Conservation (phyloP, 257 asterid genomes). For the Ehretia macrophylla region DNA sequence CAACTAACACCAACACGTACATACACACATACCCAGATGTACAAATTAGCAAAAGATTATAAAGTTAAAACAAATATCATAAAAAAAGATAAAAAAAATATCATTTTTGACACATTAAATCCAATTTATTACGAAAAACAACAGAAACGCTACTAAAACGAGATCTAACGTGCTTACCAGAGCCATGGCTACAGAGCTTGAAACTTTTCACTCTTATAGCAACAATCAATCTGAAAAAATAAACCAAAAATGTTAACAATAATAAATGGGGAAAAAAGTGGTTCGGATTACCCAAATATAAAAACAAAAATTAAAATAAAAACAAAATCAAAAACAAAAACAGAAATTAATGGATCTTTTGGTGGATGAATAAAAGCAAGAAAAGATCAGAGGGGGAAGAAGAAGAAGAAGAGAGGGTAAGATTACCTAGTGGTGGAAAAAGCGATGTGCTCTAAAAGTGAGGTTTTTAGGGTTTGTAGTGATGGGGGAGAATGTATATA, state of each 20-base stretch:
- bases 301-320: too few relatives aligned
- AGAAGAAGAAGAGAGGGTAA: too few relatives aligned
- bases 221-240: neutral
- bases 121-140: constrained; percentile 23
- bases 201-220: constrained; percentile 15
- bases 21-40: neutral
- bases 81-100: neutral
- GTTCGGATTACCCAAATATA: too few relatives aligned
- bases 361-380: too few relatives aligned
- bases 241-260: neutral
- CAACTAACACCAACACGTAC: neutral
- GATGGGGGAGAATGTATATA: too few relatives aligned
- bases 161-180: constrained; percentile 42
- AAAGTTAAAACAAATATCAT: neutral
- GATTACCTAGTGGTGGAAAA: too few relatives aligned
- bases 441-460: too few relatives aligned
- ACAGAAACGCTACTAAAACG: neutral
- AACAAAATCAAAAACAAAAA: too few relatives aligned
- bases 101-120: neutral
- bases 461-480: too few relatives aligned
- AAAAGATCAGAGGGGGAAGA: too few relatives aligned
- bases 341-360: too few relatives aligned
- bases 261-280: neutral
- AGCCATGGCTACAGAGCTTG: constrained; percentile 54
- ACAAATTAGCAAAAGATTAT: neutral